phyloP scores from a whole-genome alignment of 306 rosid genomes.

The Rosa lucieae region DNA sequence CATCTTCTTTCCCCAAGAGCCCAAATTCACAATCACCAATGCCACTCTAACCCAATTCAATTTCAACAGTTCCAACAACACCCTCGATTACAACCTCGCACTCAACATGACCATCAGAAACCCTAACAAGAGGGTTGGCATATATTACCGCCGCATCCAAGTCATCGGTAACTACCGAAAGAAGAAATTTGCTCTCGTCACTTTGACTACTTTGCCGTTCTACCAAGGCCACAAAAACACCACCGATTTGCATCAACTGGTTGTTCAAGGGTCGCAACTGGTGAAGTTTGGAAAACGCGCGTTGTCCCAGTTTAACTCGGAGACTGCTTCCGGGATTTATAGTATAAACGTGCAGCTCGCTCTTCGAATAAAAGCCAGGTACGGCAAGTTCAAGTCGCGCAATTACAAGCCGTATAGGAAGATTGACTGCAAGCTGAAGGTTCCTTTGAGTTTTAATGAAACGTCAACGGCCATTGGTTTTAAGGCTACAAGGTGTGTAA shows the following conservation, averaged over 20 bases:
- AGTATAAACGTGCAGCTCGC: slow-evolving; percentile 40
- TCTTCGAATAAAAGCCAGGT: slow-evolving; percentile 29
- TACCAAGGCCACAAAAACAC: slow-evolving; percentile 64
- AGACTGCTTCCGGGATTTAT: slow-evolving; percentile 32
- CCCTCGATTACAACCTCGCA: slow-evolving; percentile 23
- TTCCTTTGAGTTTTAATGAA: slow-evolving; percentile 15
- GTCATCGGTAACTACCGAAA: slow-evolving; percentile 38
- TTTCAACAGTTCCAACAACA: slow-evolving; percentile 14
- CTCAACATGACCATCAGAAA: slow-evolving; percentile 46
- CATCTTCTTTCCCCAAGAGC: slow-evolving; percentile 52
- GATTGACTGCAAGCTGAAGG: slow-evolving; percentile 9
- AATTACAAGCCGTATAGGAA: background rate
- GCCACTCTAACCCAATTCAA: slow-evolving; percentile 53
- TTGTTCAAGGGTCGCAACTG: slow-evolving; percentile 17
- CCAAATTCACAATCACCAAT: slow-evolving; percentile 45
- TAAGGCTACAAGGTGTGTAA: background rate
- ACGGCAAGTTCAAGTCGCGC: slow-evolving; percentile 49
- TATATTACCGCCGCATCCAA: slow-evolving; percentile 52
- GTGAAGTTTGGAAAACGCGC: slow-evolving; percentile 22
- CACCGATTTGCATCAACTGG: slow-evolving; percentile 12
- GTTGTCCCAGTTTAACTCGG: slow-evolving; percentile 15
- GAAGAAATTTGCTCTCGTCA: slow-evolving; percentile 20
- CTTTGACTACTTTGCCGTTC: slow-evolving; percentile 26
- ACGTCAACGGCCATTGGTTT: background rate
- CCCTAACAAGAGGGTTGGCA: too few species aligned